Evolutionary conservation across 140 eudicot species (phyloP).

Genomic region (Stevia rebaudiana): DNA sequence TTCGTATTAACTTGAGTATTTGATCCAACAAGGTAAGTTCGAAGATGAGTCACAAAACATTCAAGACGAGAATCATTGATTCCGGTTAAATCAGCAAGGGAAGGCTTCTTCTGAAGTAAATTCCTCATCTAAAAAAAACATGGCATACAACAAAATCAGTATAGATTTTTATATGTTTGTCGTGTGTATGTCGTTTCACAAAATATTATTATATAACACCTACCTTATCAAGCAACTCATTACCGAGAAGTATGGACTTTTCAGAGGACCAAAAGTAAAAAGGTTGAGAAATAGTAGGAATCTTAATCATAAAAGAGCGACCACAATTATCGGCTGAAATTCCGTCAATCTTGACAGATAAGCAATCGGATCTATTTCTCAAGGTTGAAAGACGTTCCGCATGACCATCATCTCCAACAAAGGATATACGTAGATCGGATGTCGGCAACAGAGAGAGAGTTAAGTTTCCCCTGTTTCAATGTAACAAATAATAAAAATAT

Average conservation of each 20-base stretch:
- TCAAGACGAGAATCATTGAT: conserved; percentile 84
- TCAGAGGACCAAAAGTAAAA: conserved; percentile 88
- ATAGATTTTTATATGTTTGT: neutral
- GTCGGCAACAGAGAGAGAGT: conserved; percentile 73
- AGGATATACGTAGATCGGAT: conserved; percentile 69
- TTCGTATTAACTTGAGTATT: conserved; percentile 22
- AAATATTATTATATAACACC: neutral
- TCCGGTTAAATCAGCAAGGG: conserved; percentile 78
- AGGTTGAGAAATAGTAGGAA: conserved; percentile 29
- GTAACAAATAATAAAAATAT: neutral
- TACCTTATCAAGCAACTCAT: conserved; percentile 79
- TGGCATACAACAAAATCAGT: neutral
- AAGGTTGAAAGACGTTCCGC: conserved; percentile 61
- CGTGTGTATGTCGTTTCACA: neutral
- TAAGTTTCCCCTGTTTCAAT: conserved; percentile 67
- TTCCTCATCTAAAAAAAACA: conserved; percentile 57
- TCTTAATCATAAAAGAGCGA: conserved; percentile 56
- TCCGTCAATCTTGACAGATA: conserved; percentile 49
- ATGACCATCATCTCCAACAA: conserved; percentile 68
- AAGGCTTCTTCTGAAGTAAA: conserved; percentile 58
- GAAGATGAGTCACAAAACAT: conserved; percentile 62
- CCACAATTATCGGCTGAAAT: conserved; percentile 73
- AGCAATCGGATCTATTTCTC: conserved; percentile 33
- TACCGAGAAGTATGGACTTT: conserved; percentile 73
- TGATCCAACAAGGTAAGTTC: conserved; percentile 50